Percentiles rank a stretch among this genome's conserved stretches.
Evolutionary conservation across 345 rosid species (phyloP).

Genomic region (Salix arbutifolia): DNA sequence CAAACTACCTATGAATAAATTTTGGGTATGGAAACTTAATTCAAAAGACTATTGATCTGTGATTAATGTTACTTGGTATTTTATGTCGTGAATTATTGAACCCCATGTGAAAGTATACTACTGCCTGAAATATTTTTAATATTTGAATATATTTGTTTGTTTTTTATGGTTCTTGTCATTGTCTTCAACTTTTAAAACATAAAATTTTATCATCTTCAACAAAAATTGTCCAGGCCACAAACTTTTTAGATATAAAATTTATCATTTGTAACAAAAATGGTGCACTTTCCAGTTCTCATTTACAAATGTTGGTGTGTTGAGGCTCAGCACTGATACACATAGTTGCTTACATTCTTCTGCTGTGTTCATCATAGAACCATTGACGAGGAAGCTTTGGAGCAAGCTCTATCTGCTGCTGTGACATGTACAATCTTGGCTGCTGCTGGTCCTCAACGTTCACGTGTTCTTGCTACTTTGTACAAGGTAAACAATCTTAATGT

Average conservation of each 20-base stretch:
- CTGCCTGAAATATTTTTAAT: too few species aligned
- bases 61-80: background rate
- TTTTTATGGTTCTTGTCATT: background rate
- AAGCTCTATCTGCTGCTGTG: constrained; percentile 92
- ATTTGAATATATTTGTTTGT: background rate
- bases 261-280: background rate
- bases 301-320: background rate
- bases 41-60: background rate
- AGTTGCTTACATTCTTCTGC: background rate
- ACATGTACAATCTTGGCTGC: constrained; percentile 95
- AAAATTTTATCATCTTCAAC: background rate
- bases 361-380: constrained; percentile 52
- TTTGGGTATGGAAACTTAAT: background rate
- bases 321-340: background rate
- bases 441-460: constrained; percentile 96
- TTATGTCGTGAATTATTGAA: background rate
- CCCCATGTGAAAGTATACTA: background rate
- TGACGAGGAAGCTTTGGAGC: constrained; percentile 90
- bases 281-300: background rate
- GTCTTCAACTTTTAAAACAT: too few species aligned
- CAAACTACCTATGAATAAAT: background rate
- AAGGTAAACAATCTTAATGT: constrained; percentile 44
- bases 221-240: background rate
- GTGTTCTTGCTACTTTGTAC: constrained; percentile 85
- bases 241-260: background rate